Conservation (phyloP, 225 moss, liverwort and hornwort genomes). For the Pseudoscleropodium purum region DNA sequence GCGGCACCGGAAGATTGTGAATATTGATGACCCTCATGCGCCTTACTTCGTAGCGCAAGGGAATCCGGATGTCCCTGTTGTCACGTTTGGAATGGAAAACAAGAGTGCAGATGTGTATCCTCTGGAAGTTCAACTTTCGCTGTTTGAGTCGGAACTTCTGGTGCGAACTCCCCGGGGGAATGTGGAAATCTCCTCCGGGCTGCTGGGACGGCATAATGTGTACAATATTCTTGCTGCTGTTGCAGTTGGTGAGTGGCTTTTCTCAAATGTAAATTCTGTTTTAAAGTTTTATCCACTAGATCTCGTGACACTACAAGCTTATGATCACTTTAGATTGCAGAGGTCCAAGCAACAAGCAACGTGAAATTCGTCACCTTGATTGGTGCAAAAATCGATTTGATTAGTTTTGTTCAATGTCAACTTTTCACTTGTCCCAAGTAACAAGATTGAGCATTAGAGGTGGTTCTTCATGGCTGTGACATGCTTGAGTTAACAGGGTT, state of each 20-base stretch:
- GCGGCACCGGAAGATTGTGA: conserved; percentile 81
- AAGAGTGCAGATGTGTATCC: conserved; percentile 78
- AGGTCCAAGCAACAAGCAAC: background rate
- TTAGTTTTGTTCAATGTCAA: background rate
- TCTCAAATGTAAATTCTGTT: background rate
- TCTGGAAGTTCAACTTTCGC: conserved; percentile 86
- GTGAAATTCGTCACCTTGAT: background rate
- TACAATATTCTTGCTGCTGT: conserved; percentile 95
- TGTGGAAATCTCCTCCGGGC: conserved; percentile 90
- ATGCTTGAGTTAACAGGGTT: background rate
- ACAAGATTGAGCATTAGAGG: background rate
- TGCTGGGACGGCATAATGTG: conserved; percentile 93
- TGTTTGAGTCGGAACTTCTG: conserved; percentile 87
- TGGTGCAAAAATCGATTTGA: background rate
- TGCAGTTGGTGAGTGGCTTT: conserved; percentile 47
- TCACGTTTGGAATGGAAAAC: conserved; percentile 75
- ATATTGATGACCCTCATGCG: conserved; percentile 74
- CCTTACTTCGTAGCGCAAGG: conserved; percentile 68
- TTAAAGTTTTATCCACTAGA: background rate
- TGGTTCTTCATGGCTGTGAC: background rate
- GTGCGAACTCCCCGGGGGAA: conserved; percentile 84
- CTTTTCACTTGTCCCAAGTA: background rate
- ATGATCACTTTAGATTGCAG: background rate
- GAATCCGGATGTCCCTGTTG: conserved; percentile 64
- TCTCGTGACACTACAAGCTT: background rate